Percentiles rank a stretch among this genome's conserved stretches.
Evolutionary conservation across 805 yeast species (phyloP).

Genomic region (Candida ficus): DNA sequence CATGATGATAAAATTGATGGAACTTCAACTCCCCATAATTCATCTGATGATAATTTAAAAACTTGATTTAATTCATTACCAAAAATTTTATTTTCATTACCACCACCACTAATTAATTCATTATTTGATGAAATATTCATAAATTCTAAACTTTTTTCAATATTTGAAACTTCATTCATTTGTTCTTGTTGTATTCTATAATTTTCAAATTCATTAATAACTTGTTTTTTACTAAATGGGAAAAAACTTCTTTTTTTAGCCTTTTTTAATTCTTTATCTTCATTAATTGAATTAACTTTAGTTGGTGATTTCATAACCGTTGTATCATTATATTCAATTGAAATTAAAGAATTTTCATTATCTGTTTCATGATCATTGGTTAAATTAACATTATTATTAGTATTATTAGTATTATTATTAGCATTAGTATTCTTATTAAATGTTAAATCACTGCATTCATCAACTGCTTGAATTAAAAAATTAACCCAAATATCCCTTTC

Average conservation of each 20-base stretch:
- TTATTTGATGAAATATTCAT: slow-evolving; percentile 26
- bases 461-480: slow-evolving; percentile 32
- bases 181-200: slow-evolving; percentile 26
- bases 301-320: not conserved
- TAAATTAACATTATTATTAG: slow-evolving; percentile 3
- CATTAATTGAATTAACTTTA: not conserved
- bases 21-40: slow-evolving; percentile 35
- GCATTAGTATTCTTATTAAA: too few relatives aligned
- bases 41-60: slow-evolving; percentile 44
- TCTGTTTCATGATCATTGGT: slow-evolving; percentile 11
- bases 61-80: slow-evolving; percentile 59
- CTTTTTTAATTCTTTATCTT: slow-evolving; percentile 35
- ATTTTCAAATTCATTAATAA: slow-evolving; percentile 14
- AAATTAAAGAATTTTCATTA: slow-evolving; percentile 9
- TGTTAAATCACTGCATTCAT: slow-evolving; percentile 10
- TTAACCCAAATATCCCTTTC: slow-evolving; percentile 76
- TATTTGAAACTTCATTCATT: slow-evolving; percentile 13
- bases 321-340: slow-evolving; percentile 7
- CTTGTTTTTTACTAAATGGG: slow-evolving; percentile 41
- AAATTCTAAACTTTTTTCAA: slow-evolving; percentile 27
- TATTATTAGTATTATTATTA: not conserved
- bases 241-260: slow-evolving; percentile 54
- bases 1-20: slow-evolving; percentile 81
- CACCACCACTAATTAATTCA: not conserved
- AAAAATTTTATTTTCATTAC: slow-evolving; percentile 42